Evolutionary conservation across 2,329 filamentous ascomycete genomes (phyloP).

Genomic region (Diplocarpon rosae): DNA sequence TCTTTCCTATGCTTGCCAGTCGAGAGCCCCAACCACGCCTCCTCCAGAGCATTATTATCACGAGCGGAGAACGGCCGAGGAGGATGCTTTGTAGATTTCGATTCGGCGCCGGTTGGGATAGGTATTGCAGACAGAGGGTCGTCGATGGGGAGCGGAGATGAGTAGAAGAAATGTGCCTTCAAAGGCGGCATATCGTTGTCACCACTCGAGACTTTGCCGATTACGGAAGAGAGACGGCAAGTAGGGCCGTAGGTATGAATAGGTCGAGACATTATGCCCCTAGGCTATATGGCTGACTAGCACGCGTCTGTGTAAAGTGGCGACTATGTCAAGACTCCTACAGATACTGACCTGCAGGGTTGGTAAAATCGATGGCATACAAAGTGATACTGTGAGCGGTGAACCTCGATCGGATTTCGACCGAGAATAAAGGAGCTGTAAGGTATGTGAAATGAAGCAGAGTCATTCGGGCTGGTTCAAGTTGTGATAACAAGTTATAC

Average conservation of each 20-base stretch:
- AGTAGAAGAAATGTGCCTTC: slow-evolving; percentile 73
- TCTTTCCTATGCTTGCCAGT: slow-evolving; percentile 37
- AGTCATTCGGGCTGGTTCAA: too few species aligned
- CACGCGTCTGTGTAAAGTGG: background rate
- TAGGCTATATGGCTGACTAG: background rate
- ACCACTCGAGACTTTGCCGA: slow-evolving; percentile 17
- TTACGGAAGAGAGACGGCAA: slow-evolving; percentile 21
- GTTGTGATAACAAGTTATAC: too few species aligned
- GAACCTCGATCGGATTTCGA: too few species aligned
- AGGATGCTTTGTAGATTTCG: slow-evolving; percentile 43
- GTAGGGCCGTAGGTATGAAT: slow-evolving; percentile 26
- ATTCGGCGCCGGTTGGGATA: slow-evolving; percentile 39
- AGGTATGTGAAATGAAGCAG: too few species aligned
- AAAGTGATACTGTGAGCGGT: too few species aligned
- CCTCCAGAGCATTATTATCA: slow-evolving; percentile 72
- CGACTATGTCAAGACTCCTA: too few species aligned
- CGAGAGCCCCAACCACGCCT: slow-evolving; percentile 58
- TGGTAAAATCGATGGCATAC: too few species aligned
- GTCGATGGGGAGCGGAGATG: slow-evolving; percentile 71
- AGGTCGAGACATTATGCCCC: slow-evolving; percentile 21
- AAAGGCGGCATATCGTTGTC: slow-evolving; percentile 44
- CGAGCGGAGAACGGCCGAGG: slow-evolving; percentile 68
- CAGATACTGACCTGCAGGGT: too few species aligned
- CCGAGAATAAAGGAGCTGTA: too few species aligned
- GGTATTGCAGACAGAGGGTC: slow-evolving; percentile 65